Evolutionary conservation across 2,329 filamentous ascomycete species (phyloP), one percentile per base, ranked within the genome.

Genomic region (Acephala macrosclerotiorum): DNA sequence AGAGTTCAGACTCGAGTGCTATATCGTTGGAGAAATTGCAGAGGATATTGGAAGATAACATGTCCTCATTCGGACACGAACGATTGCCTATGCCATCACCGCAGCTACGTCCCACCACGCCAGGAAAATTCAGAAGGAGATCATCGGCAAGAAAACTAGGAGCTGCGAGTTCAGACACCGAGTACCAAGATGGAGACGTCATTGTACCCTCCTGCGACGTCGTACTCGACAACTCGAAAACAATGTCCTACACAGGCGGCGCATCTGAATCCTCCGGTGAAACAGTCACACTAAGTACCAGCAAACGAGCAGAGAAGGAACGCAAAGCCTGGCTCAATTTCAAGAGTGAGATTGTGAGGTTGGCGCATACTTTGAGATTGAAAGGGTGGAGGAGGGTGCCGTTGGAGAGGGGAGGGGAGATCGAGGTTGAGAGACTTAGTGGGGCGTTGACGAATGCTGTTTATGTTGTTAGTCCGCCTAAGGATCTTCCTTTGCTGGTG

Each of bases 391-490:
- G 94, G 61, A 89, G 89, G 66, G 88, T 99, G 0, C 87, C 93
- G 0, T 80, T 95, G 60, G 91, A 92, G 12, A 82, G 83, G 68
- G 91, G 91, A 70, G 86, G 88, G 59, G 83, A 82, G 42, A 89
- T 96, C 68, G 84, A 85, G 1, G 90, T 96, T 6, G 86, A 92
- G 78, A 86, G 92, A 58, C 82, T 96, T 33, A 97, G 95, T 77
- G 96, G 96, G 67, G 96, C 96, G 9, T 80, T 99, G 71, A 99
- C 96, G 22, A 99, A 99, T 76, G 94, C 95, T 12, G 94, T 99
- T 40, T 99, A 98, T 76, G 94, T 97, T 59, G 94, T 98, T 25
- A 91, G 89, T 1, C 94, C 95, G 1, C 94, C 95, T 0, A 81
- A 86, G 45, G 83, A 91, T 40, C 71, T 94, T 1, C 55, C 29